These are phyloP conservation scores for Tinospora cordifolia DNA, from an alignment of 164 flowering plant species.

Conservation along the genomic window DNA sequence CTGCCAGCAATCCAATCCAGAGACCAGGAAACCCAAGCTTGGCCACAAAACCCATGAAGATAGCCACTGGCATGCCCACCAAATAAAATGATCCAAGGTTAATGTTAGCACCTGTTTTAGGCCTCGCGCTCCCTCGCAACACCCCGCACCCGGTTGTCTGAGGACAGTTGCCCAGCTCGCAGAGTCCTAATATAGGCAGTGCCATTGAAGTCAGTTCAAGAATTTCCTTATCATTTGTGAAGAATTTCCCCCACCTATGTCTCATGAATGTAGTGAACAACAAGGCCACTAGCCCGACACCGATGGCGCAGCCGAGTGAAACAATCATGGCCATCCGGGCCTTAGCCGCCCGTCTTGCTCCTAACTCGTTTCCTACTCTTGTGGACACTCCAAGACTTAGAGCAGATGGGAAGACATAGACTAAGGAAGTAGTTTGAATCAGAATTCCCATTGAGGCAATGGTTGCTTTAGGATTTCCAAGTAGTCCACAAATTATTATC, in stretches of 20 bases:
- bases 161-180: conserved; percentile 31
- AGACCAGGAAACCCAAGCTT: conserved; percentile 24
- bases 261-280: conserved; percentile 19
- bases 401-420: conserved; percentile 23
- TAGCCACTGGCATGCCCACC: conserved; percentile 33
- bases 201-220: conserved; percentile 19
- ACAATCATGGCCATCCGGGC: conserved; percentile 22
- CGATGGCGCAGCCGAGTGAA: conserved; percentile 15
- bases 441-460: conserved; percentile 25
- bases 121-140: conserved; percentile 27
- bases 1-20: conserved; percentile 30
- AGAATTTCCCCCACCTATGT: conserved; percentile 21
- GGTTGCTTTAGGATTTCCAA: conserved; percentile 21
- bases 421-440: conserved; percentile 22
- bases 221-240: conserved; percentile 22
- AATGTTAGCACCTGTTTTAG: conserved; percentile 25
- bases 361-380: conserved; percentile 21
- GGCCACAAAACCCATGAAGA: conserved; percentile 19
- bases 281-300: conserved; percentile 22
- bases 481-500: conserved; percentile 24
- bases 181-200: conserved; percentile 25
- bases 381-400: conserved; percentile 23
- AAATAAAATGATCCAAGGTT: conserved; percentile 29
- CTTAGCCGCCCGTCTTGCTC: conserved; percentile 20
- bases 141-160: conserved; percentile 33